phyloP scores from a whole-genome alignment of 495 filamentous ascomycete species.

The Aspergillus panamensis region DNA sequence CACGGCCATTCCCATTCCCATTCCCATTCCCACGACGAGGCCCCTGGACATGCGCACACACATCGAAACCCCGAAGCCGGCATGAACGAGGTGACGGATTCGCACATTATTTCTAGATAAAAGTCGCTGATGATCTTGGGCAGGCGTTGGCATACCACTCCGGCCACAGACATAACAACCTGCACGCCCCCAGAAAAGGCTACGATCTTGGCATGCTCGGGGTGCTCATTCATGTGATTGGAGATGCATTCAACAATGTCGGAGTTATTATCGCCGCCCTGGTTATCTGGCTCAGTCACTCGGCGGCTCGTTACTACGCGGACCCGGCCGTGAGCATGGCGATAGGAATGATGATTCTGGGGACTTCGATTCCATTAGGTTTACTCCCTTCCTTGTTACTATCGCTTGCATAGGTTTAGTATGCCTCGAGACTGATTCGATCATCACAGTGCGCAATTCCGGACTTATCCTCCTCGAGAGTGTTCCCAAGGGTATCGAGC shows the following conservation, averaged over 20 bases:
- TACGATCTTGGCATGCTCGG: constrained; percentile 47
- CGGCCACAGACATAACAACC: neutral
- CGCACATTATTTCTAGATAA: neutral
- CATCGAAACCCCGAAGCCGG: neutral
- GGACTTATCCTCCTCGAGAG: constrained; percentile 75
- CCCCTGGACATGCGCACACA: constrained; percentile 27
- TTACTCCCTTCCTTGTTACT: neutral
- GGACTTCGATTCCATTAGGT: constrained; percentile 41
- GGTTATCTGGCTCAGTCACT: constrained; percentile 42
- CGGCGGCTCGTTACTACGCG: constrained; percentile 44
- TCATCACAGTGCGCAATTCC: constrained; percentile 30
- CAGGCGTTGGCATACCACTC: neutral
- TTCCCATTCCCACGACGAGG: constrained; percentile 10
- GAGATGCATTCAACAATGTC: constrained; percentile 49
- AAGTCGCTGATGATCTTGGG: neutral
- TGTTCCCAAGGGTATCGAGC: constrained; percentile 69
- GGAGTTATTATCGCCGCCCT: constrained; percentile 46
- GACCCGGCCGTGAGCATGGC: constrained; percentile 47
- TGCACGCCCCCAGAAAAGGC: neutral
- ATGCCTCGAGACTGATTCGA: neutral
- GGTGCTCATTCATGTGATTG: constrained; percentile 47
- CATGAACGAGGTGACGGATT: neutral
- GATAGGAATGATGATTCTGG: constrained; percentile 44
- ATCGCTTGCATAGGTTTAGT: neutral
- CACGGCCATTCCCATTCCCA: constrained; percentile 28